Percentiles rank a stretch among this genome's conserved stretches.
Evolutionary conservation across 2,329 filamentous ascomycete species (phyloP).

Genomic region (Hypomyces perniciosus): DNA sequence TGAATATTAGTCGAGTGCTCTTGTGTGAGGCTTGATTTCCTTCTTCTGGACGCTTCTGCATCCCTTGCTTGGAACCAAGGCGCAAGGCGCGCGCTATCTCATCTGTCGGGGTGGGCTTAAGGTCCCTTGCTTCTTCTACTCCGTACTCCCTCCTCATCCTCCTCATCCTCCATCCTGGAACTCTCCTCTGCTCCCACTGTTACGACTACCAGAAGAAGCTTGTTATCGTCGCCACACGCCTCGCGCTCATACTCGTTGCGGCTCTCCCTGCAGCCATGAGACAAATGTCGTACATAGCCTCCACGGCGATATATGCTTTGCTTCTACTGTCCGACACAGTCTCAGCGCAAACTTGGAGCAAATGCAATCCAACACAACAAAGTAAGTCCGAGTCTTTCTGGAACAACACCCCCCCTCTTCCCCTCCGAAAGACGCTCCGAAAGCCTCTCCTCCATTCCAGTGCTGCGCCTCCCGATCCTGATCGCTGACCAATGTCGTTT

Average conservation of each 20-base stretch:
- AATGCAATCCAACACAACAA: slow-evolving; percentile 33
- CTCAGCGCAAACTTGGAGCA: slow-evolving; percentile 35
- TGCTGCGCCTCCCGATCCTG: not conserved
- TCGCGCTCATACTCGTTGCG: not conserved
- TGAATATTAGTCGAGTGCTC: too few relatives aligned
- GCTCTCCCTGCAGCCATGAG: slow-evolving; percentile 12
- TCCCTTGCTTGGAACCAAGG: not conserved
- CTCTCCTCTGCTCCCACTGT: not conserved
- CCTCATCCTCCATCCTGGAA: too few relatives aligned
- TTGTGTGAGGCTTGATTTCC: too few relatives aligned
- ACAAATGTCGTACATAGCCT: slow-evolving; percentile 6
- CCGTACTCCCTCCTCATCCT: too few relatives aligned
- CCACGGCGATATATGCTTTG: slow-evolving; percentile 6
- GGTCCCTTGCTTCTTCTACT: too few relatives aligned
- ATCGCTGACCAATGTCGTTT: not conserved
- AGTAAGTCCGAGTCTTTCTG: slow-evolving; percentile 22
- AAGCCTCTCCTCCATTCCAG: not conserved
- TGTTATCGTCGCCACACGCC: not conserved
- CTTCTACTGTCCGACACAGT: slow-evolving; percentile 20
- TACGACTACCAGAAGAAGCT: too few relatives aligned
- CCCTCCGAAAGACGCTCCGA: not conserved
- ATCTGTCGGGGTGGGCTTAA: too few relatives aligned
- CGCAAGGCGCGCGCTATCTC: too few relatives aligned
- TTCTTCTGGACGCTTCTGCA: not conserved
- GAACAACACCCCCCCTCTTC: not conserved